Evolutionary conservation across 768 basidiomycete genomes (phyloP).

Genomic region (Phylloporus sp.): DNA sequence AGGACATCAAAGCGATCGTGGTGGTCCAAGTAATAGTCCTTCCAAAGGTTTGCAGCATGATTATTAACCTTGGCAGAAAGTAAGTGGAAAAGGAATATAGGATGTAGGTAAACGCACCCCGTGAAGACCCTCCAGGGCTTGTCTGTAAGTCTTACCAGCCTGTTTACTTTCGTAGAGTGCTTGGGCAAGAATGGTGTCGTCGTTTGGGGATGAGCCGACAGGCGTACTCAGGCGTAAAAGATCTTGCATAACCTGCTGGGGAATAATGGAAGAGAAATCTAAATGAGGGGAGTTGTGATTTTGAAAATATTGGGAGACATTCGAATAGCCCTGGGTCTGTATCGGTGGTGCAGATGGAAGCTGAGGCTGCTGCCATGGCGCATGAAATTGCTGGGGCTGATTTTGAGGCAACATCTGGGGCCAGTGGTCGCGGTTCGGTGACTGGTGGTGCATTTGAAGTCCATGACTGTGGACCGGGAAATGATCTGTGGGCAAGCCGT

Average conservation of each 20-base stretch:
- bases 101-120: conserved; percentile 43
- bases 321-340: conserved; percentile 15
- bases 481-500: conserved; percentile 14
- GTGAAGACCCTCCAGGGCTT: conserved; percentile 63
- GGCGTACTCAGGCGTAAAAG: conserved; percentile 52
- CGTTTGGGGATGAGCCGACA: conserved; percentile 44
- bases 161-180: conserved; percentile 36
- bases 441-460: conserved; percentile 20
- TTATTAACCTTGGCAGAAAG: conserved; percentile 35
- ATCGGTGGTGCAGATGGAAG: conserved; percentile 33
- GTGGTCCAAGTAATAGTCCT: conserved; percentile 76
- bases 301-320: conserved; percentile 20
- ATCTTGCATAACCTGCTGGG: conserved; percentile 56
- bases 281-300: conserved; percentile 19
- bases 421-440: conserved; percentile 20
- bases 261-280: conserved; percentile 36
- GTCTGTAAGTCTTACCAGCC: conserved; percentile 52
- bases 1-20: conserved; percentile 53
- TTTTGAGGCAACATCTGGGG: conserved; percentile 26
- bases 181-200: conserved; percentile 58
- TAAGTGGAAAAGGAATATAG: conserved; percentile 3
- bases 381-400: conserved; percentile 28
- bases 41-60: conserved; percentile 62
- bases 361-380: conserved; percentile 32
- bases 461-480: conserved; percentile 11